Percentiles rank a stretch among this genome's conserved stretches.
Conservation (phyloP, 1,284 basidiomycete genomes). For the Trichosporon ovoides region DNA sequence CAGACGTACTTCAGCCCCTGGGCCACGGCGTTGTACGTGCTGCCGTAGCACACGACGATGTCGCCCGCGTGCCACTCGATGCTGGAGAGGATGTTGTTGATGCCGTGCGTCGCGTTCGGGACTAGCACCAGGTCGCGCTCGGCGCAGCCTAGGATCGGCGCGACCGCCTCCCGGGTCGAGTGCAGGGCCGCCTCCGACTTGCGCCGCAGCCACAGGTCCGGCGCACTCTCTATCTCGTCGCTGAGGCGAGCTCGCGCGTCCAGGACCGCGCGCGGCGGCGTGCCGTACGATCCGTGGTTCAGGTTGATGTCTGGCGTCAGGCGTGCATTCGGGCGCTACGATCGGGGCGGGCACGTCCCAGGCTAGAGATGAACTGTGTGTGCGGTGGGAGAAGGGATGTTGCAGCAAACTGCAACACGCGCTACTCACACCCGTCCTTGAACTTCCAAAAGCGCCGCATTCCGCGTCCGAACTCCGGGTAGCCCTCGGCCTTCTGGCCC, state of each 20-base stretch:
- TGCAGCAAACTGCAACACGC: not conserved
- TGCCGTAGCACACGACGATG: conserved; percentile 54
- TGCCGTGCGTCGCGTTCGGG: conserved; percentile 61
- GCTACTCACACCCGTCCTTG: conserved; percentile 51
- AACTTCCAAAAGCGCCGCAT: conserved; percentile 60
- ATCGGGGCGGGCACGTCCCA: too few species aligned
- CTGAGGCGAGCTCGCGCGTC: conserved; percentile 53
- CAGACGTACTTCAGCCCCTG: conserved; percentile 58
- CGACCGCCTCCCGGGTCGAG: conserved; percentile 54
- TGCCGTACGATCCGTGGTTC: conserved; percentile 67
- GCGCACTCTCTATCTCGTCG: conserved; percentile 56
- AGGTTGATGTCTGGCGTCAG: conserved; percentile 55
- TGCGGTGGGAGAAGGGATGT: too few species aligned
- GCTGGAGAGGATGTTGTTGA: conserved; percentile 63
- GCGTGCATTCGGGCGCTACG: not conserved
- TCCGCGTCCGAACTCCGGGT: conserved; percentile 56
- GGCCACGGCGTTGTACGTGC: conserved; percentile 62
- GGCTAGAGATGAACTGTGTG: too few species aligned
- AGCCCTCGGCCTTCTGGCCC: conserved; percentile 28
- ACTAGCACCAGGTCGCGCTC: conserved; percentile 62
- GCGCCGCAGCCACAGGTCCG: conserved; percentile 60
- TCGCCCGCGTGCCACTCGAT: conserved; percentile 57
- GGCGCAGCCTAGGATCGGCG: conserved; percentile 59
- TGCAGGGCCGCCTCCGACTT: conserved; percentile 50
- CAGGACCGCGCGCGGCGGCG: conserved; percentile 59